These are phyloP conservation scores for Gossypium stocksii DNA, from an alignment of 345 rosid genomes.

Conservation along the genomic window DNA sequence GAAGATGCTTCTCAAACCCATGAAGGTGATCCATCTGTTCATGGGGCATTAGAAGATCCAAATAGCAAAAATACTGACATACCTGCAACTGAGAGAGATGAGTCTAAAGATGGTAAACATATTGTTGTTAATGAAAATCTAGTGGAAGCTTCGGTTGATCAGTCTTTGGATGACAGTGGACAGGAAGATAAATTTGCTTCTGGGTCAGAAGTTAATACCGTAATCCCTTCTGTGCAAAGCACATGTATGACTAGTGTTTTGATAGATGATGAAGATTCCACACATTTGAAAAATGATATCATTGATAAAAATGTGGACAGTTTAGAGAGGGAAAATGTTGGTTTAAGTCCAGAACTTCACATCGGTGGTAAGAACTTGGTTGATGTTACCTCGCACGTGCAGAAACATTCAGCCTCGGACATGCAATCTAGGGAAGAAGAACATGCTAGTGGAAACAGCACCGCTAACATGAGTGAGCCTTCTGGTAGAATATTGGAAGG, in stretches of 20 bases:
- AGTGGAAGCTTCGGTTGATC: constrained; percentile 23
- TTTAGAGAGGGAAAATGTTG: constrained; percentile 22
- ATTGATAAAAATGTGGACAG: constrained; percentile 20
- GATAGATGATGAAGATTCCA: constrained; percentile 27
- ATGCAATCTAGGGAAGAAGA: constrained; percentile 29
- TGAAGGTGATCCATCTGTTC: constrained; percentile 33
- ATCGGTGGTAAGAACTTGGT: constrained; percentile 22
- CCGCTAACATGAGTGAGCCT: constrained; percentile 27
- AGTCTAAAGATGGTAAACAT: constrained; percentile 10
- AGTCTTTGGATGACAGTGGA: constrained; percentile 31
- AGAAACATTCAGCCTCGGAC: constrained; percentile 24
- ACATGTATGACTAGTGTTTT: constrained; percentile 22
- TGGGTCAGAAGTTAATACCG: constrained; percentile 34
- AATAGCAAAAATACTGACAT: constrained; percentile 27
- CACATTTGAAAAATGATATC: constrained; percentile 22
- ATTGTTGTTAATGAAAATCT: constrained; percentile 23
- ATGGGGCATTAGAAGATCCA: constrained; percentile 30
- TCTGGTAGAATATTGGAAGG: constrained; percentile 22
- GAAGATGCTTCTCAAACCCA: constrained; percentile 34
- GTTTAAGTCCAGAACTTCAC: constrained; percentile 20
- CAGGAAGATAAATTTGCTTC: constrained; percentile 33
- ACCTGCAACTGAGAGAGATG: constrained; percentile 22
- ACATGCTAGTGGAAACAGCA: constrained; percentile 14
- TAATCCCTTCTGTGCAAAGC: constrained; percentile 18
- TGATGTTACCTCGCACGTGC: constrained; percentile 19